phyloP scores from a whole-genome alignment of 2,329 filamentous ascomycete species.

The Colletotrichum lupini region DNA sequence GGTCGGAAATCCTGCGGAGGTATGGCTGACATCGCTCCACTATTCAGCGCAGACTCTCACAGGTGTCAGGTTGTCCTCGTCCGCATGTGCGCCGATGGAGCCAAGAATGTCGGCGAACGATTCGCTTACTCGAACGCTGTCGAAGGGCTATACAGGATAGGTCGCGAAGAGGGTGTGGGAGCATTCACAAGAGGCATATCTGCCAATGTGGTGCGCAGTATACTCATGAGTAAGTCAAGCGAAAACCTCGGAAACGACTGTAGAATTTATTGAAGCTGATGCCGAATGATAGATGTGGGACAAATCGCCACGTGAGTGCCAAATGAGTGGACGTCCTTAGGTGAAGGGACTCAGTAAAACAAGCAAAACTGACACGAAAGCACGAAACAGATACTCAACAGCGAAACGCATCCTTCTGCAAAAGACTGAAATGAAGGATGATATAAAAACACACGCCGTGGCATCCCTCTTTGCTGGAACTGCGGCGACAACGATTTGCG shows the following conservation, averaged over 20 bases:
- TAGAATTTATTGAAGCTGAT: slow-evolving; percentile 34
- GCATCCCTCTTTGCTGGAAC: slow-evolving; percentile 56
- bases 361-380: background rate
- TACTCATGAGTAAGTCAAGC: slow-evolving; percentile 54
- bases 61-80: slow-evolving; percentile 49
- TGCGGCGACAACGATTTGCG: slow-evolving; percentile 57
- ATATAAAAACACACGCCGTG: slow-evolving; percentile 52
- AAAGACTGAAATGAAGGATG: slow-evolving; percentile 46
- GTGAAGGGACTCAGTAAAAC: background rate
- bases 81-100: slow-evolving; percentile 58
- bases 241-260: background rate
- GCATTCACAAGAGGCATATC: slow-evolving; percentile 52
- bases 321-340: slow-evolving; percentile 14
- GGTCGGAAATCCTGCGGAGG: slow-evolving; percentile 58
- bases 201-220: slow-evolving; percentile 53
- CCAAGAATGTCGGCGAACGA: slow-evolving; percentile 48
- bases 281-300: slow-evolving; percentile 48
- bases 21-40: background rate
- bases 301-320: slow-evolving; percentile 55
- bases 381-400: slow-evolving; percentile 44
- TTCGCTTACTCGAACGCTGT: slow-evolving; percentile 53
- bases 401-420: slow-evolving; percentile 47
- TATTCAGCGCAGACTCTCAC: background rate
- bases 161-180: slow-evolving; percentile 50
- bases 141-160: slow-evolving; percentile 46